Evolutionary conservation across 192 early-diverging fungal species (phyloP).

Genomic region (Funneliformis mosseae): DNA sequence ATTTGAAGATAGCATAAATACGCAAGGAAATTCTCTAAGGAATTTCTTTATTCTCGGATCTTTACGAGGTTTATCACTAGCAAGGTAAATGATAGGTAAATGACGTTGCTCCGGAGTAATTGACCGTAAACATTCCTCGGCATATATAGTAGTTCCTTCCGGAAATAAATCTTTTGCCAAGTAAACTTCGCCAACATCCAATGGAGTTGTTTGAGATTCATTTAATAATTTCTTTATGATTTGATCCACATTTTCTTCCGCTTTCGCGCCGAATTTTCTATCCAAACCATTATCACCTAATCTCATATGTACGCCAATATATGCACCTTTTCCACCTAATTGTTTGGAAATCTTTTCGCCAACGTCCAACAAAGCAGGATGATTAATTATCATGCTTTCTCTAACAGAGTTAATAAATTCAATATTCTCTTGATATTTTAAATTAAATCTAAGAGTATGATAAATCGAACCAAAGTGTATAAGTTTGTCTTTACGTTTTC

Average conservation of each 20-base stretch:
- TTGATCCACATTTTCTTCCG: constrained; percentile 50
- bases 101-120: background rate
- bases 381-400: constrained; percentile 53
- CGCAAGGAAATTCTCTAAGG: constrained; percentile 48
- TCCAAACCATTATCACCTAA: constrained; percentile 54
- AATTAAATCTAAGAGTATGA: constrained; percentile 49
- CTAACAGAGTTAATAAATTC: constrained; percentile 45
- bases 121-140: background rate
- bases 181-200: background rate
- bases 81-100: constrained; percentile 40
- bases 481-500: constrained; percentile 39
- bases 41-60: constrained; percentile 13
- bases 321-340: constrained; percentile 52
- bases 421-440: constrained; percentile 49
- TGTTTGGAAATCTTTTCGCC: constrained; percentile 47
- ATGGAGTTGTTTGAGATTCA: background rate
- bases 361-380: constrained; percentile 48
- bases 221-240: constrained; percentile 25
- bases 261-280: constrained; percentile 41
- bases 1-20: constrained; percentile 51
- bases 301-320: constrained; percentile 54
- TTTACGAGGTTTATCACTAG: constrained; percentile 41
- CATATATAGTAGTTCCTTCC: background rate
- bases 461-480: constrained; percentile 61
- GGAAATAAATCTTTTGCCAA: background rate